Evolutionary conservation across 1,139 yeast genomes (phyloP).

Genomic region (Suhomyces guaymorum): DNA sequence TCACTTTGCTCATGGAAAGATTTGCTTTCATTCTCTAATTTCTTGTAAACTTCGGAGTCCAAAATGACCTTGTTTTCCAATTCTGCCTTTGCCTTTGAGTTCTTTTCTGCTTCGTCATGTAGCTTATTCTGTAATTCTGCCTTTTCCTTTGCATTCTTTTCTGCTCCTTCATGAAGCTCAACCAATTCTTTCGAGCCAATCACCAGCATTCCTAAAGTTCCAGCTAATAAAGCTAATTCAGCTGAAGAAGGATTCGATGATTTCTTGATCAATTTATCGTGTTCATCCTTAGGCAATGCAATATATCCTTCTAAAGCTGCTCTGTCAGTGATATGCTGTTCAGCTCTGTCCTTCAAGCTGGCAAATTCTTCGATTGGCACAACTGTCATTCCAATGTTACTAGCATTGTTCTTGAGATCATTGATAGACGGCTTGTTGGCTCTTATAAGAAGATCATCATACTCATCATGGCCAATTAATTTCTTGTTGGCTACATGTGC

Average conservation of each 20-base stretch:
- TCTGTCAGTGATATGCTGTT: constrained; percentile 10
- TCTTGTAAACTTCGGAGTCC: constrained; percentile 22
- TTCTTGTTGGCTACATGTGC: constrained; percentile 27
- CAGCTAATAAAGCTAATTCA: constrained; percentile 23
- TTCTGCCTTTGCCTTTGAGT: constrained; percentile 22
- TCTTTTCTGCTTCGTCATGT: constrained; percentile 12
- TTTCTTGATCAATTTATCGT: constrained; percentile 13
- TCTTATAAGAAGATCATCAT: constrained; percentile 34
- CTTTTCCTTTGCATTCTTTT: constrained; percentile 14
- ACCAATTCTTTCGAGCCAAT: constrained; percentile 22
- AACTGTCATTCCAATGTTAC: constrained; percentile 29
- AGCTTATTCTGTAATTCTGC: too few relatives aligned
- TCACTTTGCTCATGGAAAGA: background rate
- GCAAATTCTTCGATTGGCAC: constrained; percentile 29
- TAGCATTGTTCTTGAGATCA: constrained; percentile 29
- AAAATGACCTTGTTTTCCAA: constrained; percentile 32
- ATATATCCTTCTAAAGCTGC: constrained; percentile 17
- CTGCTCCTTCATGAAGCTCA: constrained; percentile 17
- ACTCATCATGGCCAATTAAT: constrained; percentile 26
- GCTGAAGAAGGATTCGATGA: constrained; percentile 22
- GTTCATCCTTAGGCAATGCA: constrained; percentile 13
- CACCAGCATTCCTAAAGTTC: constrained; percentile 23
- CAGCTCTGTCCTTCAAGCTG: constrained; percentile 17
- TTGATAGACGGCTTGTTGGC: constrained; percentile 44
- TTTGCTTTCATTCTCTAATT: constrained; percentile 5